Evolutionary conservation across 768 basidiomycete species (phyloP), one percentile per base, ranked within the genome.

Genomic region (Inosperma sp.): DNA sequence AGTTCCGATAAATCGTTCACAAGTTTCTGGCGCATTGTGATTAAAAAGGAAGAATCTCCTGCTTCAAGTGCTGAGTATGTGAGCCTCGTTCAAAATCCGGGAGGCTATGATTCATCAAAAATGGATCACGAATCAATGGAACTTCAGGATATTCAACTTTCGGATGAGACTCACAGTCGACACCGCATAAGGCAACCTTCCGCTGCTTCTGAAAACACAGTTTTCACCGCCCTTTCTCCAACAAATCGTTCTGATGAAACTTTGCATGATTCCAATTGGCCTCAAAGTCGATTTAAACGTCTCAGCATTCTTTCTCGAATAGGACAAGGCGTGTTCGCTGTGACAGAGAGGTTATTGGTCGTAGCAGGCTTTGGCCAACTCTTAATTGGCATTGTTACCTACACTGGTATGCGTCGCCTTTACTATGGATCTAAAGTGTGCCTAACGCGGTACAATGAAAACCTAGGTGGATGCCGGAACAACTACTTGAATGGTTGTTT

Each of bases 401-500:
- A 95, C 65, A 86, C 89, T 1, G 94, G 77, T 74, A 50, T 35
- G 68, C 59, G 5, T 37, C 12, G 17, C 8, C 31, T 14, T 36
- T 19, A 48, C 25, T 3, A 30, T 21, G 30, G 21, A 35, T 55
- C 3, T 39, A 16, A 17, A 12, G 40, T 30, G 41, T 31, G 41
- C 29, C 22, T 43, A 22, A 27, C 25, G 26, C 19, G 43, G 35
- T 59, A 45, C 54, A 57, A 49, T 51, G 40, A 42, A 29, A 16
- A n/a, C 53, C 6, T 39, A 78, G 76, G 93, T 12, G 86, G 88
- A 43, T 95, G 93, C 68, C 78, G 93, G 45, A 78, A 76, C 34
- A 80, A 76, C 53, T 92, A 86, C 60, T 59, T 84, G 48, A 94
- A 95, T 59, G 84, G 83, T 1, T 94, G 88, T 57, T 72, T 93